phyloP scores from a whole-genome alignment of 129 eudicot genomes.

The Ambrosia trifida region DNA sequence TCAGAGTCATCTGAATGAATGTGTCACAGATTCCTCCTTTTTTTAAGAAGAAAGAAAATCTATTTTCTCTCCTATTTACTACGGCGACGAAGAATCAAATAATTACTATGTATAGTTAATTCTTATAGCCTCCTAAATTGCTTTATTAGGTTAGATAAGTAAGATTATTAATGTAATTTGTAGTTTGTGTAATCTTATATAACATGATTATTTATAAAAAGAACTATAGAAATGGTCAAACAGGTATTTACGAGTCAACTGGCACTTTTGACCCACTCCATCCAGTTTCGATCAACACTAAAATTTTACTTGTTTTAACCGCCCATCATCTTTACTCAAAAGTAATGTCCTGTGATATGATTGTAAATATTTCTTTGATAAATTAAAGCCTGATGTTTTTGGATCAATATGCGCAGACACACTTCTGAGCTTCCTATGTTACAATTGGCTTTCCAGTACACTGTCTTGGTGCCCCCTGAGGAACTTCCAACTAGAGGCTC shows the following conservation, averaged over 20 bases:
- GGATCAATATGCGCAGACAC: conserved; percentile 51
- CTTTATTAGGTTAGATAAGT: not conserved
- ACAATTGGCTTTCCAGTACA: conserved; percentile 88
- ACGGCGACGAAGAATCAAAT: too few relatives aligned
- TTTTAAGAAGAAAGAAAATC: too few relatives aligned
- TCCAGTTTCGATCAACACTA: not conserved
- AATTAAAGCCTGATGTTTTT: conserved; percentile 5
- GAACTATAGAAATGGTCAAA: not conserved
- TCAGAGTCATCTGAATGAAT: not conserved
- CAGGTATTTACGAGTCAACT: not conserved
- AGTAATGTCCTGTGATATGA: not conserved
- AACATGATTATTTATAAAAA: not conserved
- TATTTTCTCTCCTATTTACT: too few relatives aligned
- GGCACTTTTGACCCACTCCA: not conserved
- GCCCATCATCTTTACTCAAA: not conserved
- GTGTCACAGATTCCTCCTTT: too few relatives aligned
- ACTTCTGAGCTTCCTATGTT: conserved; percentile 80
- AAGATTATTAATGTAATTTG: not conserved
- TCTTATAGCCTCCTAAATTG: not conserved
- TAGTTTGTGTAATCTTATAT: not conserved
- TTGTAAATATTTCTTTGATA: not conserved
- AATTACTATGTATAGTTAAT: not conserved
- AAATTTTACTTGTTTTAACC: not conserved
- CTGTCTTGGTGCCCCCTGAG: conserved; percentile 82
- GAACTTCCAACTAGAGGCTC: conserved; percentile 50